Base-by-base conservation (phyloP, 352 stramenopile species). In the Phytophthora tentaculata region DNA sequence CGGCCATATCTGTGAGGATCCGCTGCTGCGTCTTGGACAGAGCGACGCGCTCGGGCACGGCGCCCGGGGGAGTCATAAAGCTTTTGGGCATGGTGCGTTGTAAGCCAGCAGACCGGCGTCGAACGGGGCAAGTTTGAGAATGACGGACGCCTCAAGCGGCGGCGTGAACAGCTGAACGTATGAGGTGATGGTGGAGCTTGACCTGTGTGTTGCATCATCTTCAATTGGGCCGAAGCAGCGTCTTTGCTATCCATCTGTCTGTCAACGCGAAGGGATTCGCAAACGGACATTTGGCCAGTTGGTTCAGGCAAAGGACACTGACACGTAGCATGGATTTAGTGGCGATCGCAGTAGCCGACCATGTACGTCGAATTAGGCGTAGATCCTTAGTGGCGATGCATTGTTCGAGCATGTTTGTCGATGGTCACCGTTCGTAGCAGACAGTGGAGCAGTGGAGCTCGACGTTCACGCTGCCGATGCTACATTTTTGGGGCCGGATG, bases 1-100 rank as follows among this genome's bases (percentile, higher is more conserved):
- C 80, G 12, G 80, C 77, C 58, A 82, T 67, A 62, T 85, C 71
- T 19, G 68, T 75, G 29, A 91, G 50, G 20, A 66, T 63, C 4
- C 69, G 63, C 43, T 88, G 71, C 37, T 87, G 67, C 8, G 50
- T 62, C 22, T 51, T 55, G 19, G 63, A 59, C 37, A 73, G 26
- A 22, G 61, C 43, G 14, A 74, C 52, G 35, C 61, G 35, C 9
- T 74, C 67, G 19, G 67, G 67, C 51, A 74, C 67, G 9, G 35
- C 62, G 20, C 43, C 23, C 20, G 29, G 24, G 1, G 67, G 29
- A 19, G 71, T 45, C 26, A 47, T 44, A 26, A 66, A 71, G 14
- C 48, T 49, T 69, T 57, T 73, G n/a, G 60, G 65, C 65, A 73
- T 73, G 10, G 28, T 44, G 14, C 41, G 13, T 12, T 16, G 5